Evolutionary conservation across 2,329 filamentous ascomycete genomes (phyloP), one percentile per base, ranked within the genome.

Genomic region (Penicillium freii): DNA sequence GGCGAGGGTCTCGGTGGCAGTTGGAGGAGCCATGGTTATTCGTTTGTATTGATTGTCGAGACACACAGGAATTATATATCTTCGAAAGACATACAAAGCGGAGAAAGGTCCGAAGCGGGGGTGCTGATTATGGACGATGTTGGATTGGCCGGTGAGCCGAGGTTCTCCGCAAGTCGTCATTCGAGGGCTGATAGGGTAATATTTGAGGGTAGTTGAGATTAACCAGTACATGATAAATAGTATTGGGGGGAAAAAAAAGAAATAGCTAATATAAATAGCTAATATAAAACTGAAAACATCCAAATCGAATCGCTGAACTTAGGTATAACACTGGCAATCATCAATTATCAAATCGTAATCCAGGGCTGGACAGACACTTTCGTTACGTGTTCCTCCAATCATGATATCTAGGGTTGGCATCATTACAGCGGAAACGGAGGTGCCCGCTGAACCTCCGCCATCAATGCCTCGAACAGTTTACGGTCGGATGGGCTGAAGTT

Each of bases 1-100:
- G 25, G 61, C 36, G 9, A 60, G 42, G 4, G 66, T 66, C 48
- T 69, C 66, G 25, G 67, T 72, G 17, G 65, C 54, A 38, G 69
- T 65, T 33, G 71, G 66, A 49, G 69, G 67, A 53, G 69, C 59
- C 69, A 73, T 72, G 19, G n/a, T 62, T n/a, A 13, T 51, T 36
- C 17, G 19, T 45, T 19, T 48, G 15, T 43, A 25, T 42, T 48
- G 45, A 29, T 50, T 15, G 9, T 19, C 21, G 11, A 42, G 9
- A 31, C 5, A 21, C 40, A 36, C 5, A 21, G 9, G 27, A 15
- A 21, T 48, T 11, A 39, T 17, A 36, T 19, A 25, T 9, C 31
- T 25, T 36, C 25, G 13, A 15, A 17, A 34, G 33, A 17, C 33
- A 17, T 33, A 33, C 11, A 6, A 15, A 33, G 33, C 15, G 33